These are phyloP conservation scores for Talaromyces sp. DNA, from an alignment of 2,329 filamentous ascomycete species.

Conservation along the genomic window DNA sequence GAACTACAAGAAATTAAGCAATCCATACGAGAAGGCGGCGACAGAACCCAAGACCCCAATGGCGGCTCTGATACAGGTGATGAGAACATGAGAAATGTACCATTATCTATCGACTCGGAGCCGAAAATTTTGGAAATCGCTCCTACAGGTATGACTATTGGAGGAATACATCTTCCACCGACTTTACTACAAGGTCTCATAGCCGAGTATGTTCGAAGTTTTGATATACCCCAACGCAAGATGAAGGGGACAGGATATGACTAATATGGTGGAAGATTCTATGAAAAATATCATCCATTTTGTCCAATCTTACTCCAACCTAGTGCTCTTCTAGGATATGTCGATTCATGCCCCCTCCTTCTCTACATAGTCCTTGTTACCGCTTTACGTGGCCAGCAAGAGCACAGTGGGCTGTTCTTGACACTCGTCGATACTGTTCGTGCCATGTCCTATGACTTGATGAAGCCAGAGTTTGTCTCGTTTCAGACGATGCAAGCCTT, in stretches of 20 bases:
- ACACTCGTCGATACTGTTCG: background rate
- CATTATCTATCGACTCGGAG: background rate
- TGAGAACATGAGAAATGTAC: background rate
- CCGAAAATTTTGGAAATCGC: background rate
- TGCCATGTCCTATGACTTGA: constrained; percentile 5
- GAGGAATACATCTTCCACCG: background rate
- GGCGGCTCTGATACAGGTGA: background rate
- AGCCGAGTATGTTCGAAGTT: background rate
- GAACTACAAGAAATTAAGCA: background rate
- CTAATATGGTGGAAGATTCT: background rate
- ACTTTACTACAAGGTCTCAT: background rate
- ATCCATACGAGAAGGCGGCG: background rate
- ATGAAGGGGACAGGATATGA: background rate
- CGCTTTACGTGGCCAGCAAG: constrained; percentile 2
- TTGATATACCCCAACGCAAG: background rate
- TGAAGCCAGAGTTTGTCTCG: constrained; percentile 1
- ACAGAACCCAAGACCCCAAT: background rate
- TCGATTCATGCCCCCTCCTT: constrained; percentile 4
- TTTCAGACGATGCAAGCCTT: constrained; percentile 9
- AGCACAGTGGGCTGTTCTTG: background rate
- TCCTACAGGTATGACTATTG: constrained; percentile 3
- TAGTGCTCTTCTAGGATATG: constrained; percentile 4
- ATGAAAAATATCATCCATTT: background rate
- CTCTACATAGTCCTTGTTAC: constrained; percentile 10
- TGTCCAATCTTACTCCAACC: constrained; percentile 4